These are phyloP conservation scores for Candida succiphila DNA, from an alignment of 805 yeast genomes.

Conservation along the genomic window DNA sequence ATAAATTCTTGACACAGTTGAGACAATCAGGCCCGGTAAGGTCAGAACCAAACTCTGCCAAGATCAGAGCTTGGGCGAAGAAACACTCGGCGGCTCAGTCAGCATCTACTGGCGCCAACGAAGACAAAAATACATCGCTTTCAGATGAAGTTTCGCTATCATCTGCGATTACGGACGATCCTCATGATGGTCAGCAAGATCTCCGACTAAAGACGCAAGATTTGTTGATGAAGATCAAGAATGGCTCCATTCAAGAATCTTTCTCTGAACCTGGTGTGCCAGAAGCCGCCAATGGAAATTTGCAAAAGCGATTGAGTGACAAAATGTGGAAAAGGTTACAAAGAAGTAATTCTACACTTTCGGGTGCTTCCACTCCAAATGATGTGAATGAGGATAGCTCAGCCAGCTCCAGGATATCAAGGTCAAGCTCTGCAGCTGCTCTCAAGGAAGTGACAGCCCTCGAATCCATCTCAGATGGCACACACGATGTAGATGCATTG, in stretches of 20 bases:
- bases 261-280: no score
- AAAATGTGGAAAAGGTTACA: constrained; percentile 19
- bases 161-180: neutral
- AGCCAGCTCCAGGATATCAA: neutral
- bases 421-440: constrained; percentile 1
- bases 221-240: constrained; percentile 13
- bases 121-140: neutral
- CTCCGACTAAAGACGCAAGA: constrained; percentile 18
- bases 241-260: no score
- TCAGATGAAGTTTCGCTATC: neutral
- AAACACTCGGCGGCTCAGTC: constrained; percentile 31
- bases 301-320: constrained; percentile 18
- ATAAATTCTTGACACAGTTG: constrained; percentile 73
- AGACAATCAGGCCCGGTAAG: constrained; percentile 77
- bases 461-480: neutral
- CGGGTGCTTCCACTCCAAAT: neutral
- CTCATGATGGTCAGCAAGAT: constrained; percentile 5
- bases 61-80: constrained; percentile 71
- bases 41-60: constrained; percentile 70
- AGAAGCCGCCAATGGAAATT: constrained; percentile 5
- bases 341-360: neutral
- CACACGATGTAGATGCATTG: no score
- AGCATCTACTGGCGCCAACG: constrained; percentile 7
- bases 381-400: neutral
- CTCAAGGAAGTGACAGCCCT: neutral